phyloP scores from a whole-genome alignment of 2,329 filamentous ascomycete genomes.

The Colletotrichum viniferum region DNA sequence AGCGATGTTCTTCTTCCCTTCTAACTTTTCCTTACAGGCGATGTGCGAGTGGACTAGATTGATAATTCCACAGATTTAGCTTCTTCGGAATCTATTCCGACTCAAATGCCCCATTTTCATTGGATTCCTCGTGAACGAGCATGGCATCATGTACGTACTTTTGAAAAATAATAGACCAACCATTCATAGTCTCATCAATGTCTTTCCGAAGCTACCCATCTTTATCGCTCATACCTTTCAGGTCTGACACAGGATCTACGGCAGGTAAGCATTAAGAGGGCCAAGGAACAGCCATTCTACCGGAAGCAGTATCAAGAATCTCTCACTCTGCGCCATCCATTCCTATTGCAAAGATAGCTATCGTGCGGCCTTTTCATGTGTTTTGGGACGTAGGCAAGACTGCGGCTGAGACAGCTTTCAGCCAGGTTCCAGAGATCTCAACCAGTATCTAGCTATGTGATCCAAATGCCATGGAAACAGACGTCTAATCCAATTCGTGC shows the following conservation, averaged over 20 bases:
- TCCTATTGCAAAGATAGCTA: not conserved
- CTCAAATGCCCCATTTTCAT: not conserved
- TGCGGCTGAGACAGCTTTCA: not conserved
- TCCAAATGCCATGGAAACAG: fast-evolving
- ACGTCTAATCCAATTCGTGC: not conserved
- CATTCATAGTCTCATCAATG: not conserved
- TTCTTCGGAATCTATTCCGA: not conserved
- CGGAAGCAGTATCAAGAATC: not conserved
- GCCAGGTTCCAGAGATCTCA: not conserved
- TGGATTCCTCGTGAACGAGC: not conserved
- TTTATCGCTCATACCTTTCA: not conserved
- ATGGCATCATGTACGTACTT: not conserved
- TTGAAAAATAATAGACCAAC: fast-evolving
- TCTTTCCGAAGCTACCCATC: not conserved
- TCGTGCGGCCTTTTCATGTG: not conserved
- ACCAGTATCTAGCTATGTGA: too few species aligned
- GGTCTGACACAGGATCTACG: not conserved
- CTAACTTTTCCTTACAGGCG: too few species aligned
- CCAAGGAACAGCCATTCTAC: not conserved
- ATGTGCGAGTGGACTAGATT: too few species aligned
- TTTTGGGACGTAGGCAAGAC: not conserved
- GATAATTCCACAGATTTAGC: not conserved
- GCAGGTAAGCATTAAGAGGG: not conserved
- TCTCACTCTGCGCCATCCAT: not conserved
- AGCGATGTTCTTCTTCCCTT: too few species aligned